Evolutionary conservation across 768 basidiomycete genomes (phyloP), one percentile per base, ranked within the genome.

Genomic region (Macrolepiota albuminosa): DNA sequence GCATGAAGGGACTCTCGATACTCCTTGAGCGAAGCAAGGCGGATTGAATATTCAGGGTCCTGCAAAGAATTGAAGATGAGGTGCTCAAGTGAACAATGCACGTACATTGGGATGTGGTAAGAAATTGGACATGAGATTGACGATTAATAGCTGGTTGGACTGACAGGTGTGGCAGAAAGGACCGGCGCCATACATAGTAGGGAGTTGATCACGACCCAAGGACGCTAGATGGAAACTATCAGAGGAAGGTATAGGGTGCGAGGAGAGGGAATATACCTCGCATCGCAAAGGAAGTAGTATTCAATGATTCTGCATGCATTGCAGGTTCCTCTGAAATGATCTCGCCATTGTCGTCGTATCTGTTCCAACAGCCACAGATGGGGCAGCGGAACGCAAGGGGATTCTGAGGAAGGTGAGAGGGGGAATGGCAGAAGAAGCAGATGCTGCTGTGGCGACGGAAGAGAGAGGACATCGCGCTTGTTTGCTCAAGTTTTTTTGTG

Each of bases 111-210:
- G 82, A 29, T 84, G 75, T 10, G 94, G 94, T 0, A 96, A 81
- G 71, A 95, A 98, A 66, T 90, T 94, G 16, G 94, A 90, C 36
- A 98, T 75, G 57, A 98, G 82, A 71, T 94, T 92, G 61, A 91
- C 77, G 56, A 93, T 77, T 42, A 98, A 81, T 77, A 86, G 88
- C 68, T 97, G 95, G 72, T 98, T 98, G n/a, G 92, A 91, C 66
- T 89, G 87, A 71, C 95, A 97, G 7, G 84, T 84, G 65, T 89
- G 86, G 73, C 95, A 98, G 75, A 96, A 95, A 8, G 84, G 81
- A 1, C 82, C 78, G 31, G 76, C 78, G 46, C 81, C 75, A 57
- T 87, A 88, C 57, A 78, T 69, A 24, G 84, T 81, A 1, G 86
- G 89, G 29, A 93, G 72, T 26, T 84, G 81, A 69, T 90, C 84